phyloP scores from a whole-genome alignment of 2,329 filamentous ascomycete genomes.

The Cercospora zeae-maydis region DNA sequence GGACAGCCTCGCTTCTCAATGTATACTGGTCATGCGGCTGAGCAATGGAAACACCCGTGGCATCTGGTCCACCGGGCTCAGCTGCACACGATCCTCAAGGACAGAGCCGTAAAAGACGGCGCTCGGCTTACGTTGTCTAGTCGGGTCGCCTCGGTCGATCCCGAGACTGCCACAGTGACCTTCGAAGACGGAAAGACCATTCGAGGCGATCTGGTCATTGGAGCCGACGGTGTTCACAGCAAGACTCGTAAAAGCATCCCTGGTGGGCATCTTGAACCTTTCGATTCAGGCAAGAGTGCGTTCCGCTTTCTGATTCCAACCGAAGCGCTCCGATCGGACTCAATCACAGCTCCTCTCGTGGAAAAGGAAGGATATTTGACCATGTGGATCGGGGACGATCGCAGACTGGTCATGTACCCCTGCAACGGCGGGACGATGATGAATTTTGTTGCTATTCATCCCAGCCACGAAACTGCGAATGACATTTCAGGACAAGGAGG shows the following conservation, averaged over 20 bases:
- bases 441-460: slow-evolving; percentile 47
- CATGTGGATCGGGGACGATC: slow-evolving; percentile 45
- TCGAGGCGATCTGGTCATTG: slow-evolving; percentile 31
- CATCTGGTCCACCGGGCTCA: slow-evolving; percentile 31
- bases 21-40: slow-evolving; percentile 14
- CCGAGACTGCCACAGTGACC: slow-evolving; percentile 12
- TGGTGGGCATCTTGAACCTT: slow-evolving; percentile 25
- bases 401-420: slow-evolving; percentile 48
- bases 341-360: slow-evolving; percentile 41
- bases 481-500: slow-evolving; percentile 14
- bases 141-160: slow-evolving; percentile 14
- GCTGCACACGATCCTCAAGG: slow-evolving; percentile 29
- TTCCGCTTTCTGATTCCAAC: slow-evolving; percentile 55
- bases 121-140: slow-evolving; percentile 27
- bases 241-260: slow-evolving; percentile 22
- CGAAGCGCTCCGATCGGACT: slow-evolving; percentile 43
- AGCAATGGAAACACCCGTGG: slow-evolving; percentile 31
- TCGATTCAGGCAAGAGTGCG: slow-evolving; percentile 51
- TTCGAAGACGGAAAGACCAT: slow-evolving; percentile 28
- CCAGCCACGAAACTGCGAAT: slow-evolving; percentile 31
- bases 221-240: slow-evolving; percentile 35
- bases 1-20: slow-evolving; percentile 17
- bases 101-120: slow-evolving; percentile 21
- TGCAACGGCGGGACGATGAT: slow-evolving; percentile 46
- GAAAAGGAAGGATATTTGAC: slow-evolving; percentile 37